phyloP scores from a whole-genome alignment of 495 filamentous ascomycete species.

The Thermochaetoides thermophila region DNA sequence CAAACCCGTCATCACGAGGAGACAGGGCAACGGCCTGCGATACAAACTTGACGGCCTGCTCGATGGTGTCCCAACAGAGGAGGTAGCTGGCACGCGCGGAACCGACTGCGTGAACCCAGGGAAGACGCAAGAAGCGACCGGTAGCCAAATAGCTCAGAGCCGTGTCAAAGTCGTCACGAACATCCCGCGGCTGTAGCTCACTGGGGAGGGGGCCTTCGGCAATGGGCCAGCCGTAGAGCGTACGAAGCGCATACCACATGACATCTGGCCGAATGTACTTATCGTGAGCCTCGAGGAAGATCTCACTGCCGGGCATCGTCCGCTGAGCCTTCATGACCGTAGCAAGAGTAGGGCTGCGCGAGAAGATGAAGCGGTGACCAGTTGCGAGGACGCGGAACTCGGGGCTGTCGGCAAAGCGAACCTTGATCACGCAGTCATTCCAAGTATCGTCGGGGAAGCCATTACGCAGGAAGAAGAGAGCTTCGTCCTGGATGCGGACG shows the following conservation, averaged over 20 bases:
- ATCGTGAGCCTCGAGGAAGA: conserved; percentile 31
- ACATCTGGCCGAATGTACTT: conserved; percentile 34
- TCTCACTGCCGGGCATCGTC: conserved; percentile 11
- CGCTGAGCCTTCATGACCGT: conserved; percentile 9
- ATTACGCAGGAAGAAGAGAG: conserved; percentile 22
- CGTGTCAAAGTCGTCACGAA: conserved; percentile 29
- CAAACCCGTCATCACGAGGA: conserved; percentile 5
- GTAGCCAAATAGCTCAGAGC: conserved; percentile 38
- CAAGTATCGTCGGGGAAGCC: conserved; percentile 26
- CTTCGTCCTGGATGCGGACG: conserved; percentile 19
- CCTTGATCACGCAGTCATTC: conserved; percentile 35
- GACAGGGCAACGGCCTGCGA: conserved; percentile 14
- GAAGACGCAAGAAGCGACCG: conserved; percentile 33
- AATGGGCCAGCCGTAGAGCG: conserved; percentile 31
- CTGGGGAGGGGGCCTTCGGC: conserved; percentile 8
- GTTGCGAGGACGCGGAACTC: conserved; percentile 25
- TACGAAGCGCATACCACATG: conserved; percentile 32
- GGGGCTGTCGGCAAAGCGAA: conserved; percentile 23
- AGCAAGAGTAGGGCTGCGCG: conserved; percentile 31
- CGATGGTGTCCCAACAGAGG: conserved; percentile 39
- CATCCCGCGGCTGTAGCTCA: conserved; percentile 11
- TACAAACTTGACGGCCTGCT: conserved; percentile 29
- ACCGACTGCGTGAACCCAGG: conserved; percentile 27
- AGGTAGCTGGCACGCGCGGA: conserved; percentile 31
- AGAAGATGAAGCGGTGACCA: conserved; percentile 37